Percentiles rank a stretch among this genome's conserved stretches.
Conservation (phyloP, 1,284 basidiomycete species). For the Tilletia horrida region DNA sequence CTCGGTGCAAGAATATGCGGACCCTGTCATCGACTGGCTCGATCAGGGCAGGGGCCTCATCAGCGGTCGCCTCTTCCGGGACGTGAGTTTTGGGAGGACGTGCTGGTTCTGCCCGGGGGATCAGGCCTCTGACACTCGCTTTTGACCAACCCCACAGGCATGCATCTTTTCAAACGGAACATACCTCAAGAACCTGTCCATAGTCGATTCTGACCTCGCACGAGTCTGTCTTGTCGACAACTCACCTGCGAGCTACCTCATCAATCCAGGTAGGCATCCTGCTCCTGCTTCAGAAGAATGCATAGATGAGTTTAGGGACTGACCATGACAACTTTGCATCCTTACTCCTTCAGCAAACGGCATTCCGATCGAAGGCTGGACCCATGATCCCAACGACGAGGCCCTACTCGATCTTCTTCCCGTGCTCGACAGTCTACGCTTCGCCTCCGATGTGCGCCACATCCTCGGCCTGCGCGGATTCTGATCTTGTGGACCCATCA, state of each 20-base stretch:
- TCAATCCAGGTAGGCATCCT: conserved; percentile 74
- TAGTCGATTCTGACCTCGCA: conserved; percentile 82
- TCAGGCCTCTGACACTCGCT: conserved; percentile 61
- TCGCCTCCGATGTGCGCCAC: conserved; percentile 89
- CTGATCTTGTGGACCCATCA: conserved; percentile 2
- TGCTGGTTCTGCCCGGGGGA: too few species aligned
- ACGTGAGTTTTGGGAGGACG: conserved; percentile 71
- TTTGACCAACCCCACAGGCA: conserved; percentile 60
- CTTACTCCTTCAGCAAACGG: conserved; percentile 70
- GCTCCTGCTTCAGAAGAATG: too few species aligned
- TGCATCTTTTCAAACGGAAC: conserved; percentile 89
- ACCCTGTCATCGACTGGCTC: conserved; percentile 99
- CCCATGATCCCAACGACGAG: conserved; percentile 92
- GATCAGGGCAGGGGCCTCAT: conserved; percentile 85
- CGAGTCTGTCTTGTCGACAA: conserved; percentile 94
- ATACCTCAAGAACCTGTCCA: conserved; percentile 86
- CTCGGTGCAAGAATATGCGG: conserved; percentile 97
- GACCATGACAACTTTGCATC: background rate
- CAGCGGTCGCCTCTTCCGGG: conserved; percentile 80
- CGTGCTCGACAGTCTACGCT: conserved; percentile 88
- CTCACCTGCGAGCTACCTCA: conserved; percentile 84
- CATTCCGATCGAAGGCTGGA: conserved; percentile 98
- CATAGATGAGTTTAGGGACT: too few species aligned
- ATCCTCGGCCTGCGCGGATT: conserved; percentile 72
- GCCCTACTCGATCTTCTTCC: conserved; percentile 91